Percentiles rank a stretch among this genome's conserved stretches.
These are phyloP conservation scores for Sarocladium oryzae DNA, from an alignment of 2,329 filamentous ascomycete genomes.

Conservation along the genomic window DNA sequence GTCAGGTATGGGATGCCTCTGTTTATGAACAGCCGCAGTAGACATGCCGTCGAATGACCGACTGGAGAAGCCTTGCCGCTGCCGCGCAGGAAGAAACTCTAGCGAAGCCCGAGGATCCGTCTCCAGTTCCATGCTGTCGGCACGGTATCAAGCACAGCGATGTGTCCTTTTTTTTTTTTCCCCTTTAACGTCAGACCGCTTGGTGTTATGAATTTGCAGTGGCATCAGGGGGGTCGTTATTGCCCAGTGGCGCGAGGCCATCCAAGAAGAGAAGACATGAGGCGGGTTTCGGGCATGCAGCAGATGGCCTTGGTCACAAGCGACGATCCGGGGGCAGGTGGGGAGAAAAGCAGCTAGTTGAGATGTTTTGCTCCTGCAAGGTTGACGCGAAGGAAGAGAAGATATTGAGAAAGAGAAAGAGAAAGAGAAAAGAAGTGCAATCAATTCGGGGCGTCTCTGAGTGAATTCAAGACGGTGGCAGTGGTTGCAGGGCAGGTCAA, in stretches of 20 bases:
- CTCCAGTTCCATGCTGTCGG: neutral
- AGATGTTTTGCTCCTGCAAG: neutral
- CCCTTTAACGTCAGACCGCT: too few relatives aligned
- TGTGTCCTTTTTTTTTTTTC: too few relatives aligned
- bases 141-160: neutral
- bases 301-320: neutral
- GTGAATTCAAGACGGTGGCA: too few relatives aligned
- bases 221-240: neutral
- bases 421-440: too few relatives aligned
- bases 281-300: conserved; percentile 8
- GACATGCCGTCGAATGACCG: neutral
- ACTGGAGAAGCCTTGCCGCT: neutral
- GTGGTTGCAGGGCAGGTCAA: too few relatives aligned
- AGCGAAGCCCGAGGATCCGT: neutral
- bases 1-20: neutral
- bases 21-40: neutral
- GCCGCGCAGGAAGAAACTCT: conserved; percentile 1
- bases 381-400: neutral
- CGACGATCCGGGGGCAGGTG: neutral
- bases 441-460: too few relatives aligned
- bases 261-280: neutral
- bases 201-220: neutral
- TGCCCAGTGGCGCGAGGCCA: conserved; percentile 2
- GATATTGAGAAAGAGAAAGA: too few relatives aligned
- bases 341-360: neutral